A percentile compares a stretch with the other conserved stretches of the same genome.
Evolutionary conservation across 768 basidiomycete genomes (phyloP).

Genomic region (Lactifluus echinatus): DNA sequence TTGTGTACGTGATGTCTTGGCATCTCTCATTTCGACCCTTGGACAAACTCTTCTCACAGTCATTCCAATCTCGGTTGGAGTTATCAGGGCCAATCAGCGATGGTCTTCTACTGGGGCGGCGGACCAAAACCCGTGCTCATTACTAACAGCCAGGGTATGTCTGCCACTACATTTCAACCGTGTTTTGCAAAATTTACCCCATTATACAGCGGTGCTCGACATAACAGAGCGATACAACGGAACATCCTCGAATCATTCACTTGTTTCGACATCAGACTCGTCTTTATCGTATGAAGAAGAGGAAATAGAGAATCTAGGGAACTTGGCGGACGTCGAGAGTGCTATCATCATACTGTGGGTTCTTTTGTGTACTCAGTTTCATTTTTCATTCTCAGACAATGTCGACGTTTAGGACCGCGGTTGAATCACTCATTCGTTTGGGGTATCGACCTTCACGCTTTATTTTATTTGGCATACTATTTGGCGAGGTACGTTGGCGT

Average conservation of each 20-base stretch:
- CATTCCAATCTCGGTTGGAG: background rate
- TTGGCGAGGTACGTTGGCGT: background rate
- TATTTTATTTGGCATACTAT: background rate
- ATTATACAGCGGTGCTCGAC: background rate
- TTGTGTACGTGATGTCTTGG: background rate
- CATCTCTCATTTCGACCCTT: background rate
- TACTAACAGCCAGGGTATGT: constrained; percentile 2
- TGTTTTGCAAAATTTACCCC: background rate
- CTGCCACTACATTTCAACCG: background rate
- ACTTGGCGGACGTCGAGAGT: background rate
- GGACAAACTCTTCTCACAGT: background rate
- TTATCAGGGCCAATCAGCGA: background rate
- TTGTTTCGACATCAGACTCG: background rate
- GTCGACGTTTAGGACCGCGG: background rate
- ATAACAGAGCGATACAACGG: background rate
- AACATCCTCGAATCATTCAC: background rate
- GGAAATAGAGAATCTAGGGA: background rate
- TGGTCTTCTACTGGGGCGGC: constrained; percentile 10
- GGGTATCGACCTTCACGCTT: constrained; percentile 2
- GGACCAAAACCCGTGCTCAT: constrained; percentile 2
- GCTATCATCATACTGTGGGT: constrained; percentile 2
- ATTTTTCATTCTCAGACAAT: background rate
- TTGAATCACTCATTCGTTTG: background rate
- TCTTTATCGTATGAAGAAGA: background rate
- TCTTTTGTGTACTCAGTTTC: background rate